Percentiles rank a stretch among this genome's conserved stretches.
These are phyloP conservation scores for Calonectria pteridis DNA, from an alignment of 2,329 filamentous ascomycete genomes.

Conservation along the genomic window DNA sequence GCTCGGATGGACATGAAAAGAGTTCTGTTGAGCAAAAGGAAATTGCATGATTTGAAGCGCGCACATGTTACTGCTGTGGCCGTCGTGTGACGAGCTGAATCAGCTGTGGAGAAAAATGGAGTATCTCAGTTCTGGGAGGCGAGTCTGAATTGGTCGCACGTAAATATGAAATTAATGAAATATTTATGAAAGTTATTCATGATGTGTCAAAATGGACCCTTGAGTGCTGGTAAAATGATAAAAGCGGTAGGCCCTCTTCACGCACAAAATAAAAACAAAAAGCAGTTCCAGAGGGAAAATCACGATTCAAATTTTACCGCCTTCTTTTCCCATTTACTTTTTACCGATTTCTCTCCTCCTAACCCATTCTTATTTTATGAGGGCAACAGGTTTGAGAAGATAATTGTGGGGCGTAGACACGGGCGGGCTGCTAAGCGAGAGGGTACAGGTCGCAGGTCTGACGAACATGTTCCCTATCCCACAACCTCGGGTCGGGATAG, in stretches of 20 bases:
- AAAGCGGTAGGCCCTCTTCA: too few species aligned
- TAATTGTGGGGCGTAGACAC: not conserved
- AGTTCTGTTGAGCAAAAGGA: slow-evolving; percentile 3
- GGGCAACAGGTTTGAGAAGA: not conserved
- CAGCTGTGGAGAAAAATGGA: not conserved
- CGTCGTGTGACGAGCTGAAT: not conserved
- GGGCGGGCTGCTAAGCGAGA: not conserved
- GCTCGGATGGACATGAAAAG: not conserved
- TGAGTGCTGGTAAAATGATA: not conserved
- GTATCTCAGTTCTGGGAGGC: not conserved
- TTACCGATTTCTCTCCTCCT: not conserved
- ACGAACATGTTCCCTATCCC: not conserved
- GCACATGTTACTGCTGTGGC: not conserved
- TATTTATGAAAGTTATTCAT: not conserved
- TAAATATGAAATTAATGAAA: not conserved
- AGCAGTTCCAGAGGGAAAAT: not conserved
- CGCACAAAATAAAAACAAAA: not conserved
- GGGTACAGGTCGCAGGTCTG: not conserved
- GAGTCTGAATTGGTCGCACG: not conserved
- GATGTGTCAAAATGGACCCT: not conserved
- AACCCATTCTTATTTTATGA: not conserved
- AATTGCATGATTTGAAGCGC: not conserved
- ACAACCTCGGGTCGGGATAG: not conserved
- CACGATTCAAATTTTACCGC: too few species aligned
- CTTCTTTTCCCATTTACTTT: too few species aligned